Conservation (phyloP, 2,329 filamentous ascomycete genomes). For the Gaeumannomyces tritici region DNA sequence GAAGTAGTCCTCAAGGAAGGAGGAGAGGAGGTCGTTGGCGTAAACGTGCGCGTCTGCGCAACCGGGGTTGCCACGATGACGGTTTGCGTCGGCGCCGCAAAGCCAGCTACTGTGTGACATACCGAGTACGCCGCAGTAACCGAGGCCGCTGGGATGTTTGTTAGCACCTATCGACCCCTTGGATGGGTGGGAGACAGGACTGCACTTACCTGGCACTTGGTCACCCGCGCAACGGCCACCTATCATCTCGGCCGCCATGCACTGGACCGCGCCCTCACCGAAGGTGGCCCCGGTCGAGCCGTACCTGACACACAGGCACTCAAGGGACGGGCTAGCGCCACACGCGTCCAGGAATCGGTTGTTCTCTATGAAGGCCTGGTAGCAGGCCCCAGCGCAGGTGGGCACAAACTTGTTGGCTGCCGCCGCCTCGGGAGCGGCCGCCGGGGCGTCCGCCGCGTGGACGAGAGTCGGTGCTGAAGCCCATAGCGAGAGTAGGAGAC, state of each 20-base stretch:
- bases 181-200: not conserved
- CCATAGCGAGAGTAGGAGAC: slow-evolving; percentile 17
- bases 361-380: slow-evolving; percentile 50
- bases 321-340: slow-evolving; percentile 38
- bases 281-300: slow-evolving; percentile 56
- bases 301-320: slow-evolving; percentile 53
- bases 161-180: not conserved
- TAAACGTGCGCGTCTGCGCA: not conserved
- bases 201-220: not conserved
- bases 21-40: no score
- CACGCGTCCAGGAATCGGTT: slow-evolving; percentile 46
- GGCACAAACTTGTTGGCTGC: slow-evolving; percentile 33
- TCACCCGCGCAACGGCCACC: not conserved
- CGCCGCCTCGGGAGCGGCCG: slow-evolving; percentile 14
- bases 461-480: slow-evolving; percentile 15
- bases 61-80: not conserved
- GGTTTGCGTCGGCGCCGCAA: not conserved
- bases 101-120: not conserved
- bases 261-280: slow-evolving; percentile 63
- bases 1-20: not conserved
- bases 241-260: slow-evolving; percentile 43
- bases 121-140: not conserved
- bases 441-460: not conserved
- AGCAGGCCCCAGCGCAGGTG: slow-evolving; percentile 49
- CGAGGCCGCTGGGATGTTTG: not conserved